These are phyloP conservation scores for Ceratocystis papillata DNA, from an alignment of 2,329 filamentous ascomycete genomes.

Conservation along the genomic window DNA sequence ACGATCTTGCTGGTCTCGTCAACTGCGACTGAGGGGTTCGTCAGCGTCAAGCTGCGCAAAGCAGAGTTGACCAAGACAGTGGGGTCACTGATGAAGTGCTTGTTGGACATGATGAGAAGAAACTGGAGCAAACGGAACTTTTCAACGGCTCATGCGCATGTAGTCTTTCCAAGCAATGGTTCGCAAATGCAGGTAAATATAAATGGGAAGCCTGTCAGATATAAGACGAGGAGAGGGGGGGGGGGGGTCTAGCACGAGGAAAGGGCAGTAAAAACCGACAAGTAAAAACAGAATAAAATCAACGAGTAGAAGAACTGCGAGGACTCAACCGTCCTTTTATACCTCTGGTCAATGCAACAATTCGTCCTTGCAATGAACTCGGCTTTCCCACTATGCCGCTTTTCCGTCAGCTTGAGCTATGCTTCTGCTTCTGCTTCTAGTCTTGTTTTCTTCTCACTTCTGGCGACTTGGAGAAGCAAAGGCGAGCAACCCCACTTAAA, in stretches of 20 bases:
- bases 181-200: neutral
- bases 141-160: neutral
- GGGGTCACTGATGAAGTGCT: constrained; percentile 85
- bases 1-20: constrained; percentile 74
- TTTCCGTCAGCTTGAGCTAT: constrained; percentile 6
- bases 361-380: neutral
- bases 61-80: constrained; percentile 66
- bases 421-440: neutral
- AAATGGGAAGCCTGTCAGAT: neutral
- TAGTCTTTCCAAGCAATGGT: neutral
- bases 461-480: neutral
- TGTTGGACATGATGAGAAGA: constrained; percentile 41
- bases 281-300: neutral
- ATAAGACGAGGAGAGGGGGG: neutral
- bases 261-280: neutral
- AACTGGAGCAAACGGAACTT: neutral
- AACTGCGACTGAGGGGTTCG: constrained; percentile 72
- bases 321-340: neutral
- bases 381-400: neutral
- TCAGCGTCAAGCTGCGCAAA: constrained; percentile 64
- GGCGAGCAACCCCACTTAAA: neutral
- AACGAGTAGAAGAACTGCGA: neutral
- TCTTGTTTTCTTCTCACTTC: neutral
- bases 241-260: neutral
- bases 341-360: neutral